phyloP scores from a whole-genome alignment of 2,329 filamentous ascomycete species.

The Falciphora oryzae region DNA sequence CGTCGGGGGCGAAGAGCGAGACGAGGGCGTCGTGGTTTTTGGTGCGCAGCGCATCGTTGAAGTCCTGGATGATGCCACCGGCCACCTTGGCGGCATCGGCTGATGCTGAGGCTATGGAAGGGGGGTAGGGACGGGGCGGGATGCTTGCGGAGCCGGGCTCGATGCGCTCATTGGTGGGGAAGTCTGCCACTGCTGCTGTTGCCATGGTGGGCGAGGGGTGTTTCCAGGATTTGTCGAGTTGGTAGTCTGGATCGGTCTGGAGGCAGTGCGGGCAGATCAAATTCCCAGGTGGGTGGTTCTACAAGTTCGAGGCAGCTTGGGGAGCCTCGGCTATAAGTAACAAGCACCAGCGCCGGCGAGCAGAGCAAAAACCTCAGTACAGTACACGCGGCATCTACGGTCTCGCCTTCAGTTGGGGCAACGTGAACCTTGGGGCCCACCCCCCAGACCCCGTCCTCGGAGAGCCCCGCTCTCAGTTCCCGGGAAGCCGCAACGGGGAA shows the following conservation, averaged over 20 bases:
- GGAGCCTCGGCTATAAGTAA: neutral
- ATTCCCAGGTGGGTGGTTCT: too few species aligned
- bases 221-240: too few species aligned
- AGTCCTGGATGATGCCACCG: constrained; percentile 26
- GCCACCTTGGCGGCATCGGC: constrained; percentile 33
- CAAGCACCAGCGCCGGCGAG: neutral
- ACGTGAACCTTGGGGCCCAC: neutral
- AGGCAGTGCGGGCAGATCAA: too few species aligned
- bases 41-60: constrained; percentile 35
- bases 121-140: constrained; percentile 36
- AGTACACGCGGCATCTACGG: too few species aligned
- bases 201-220: too few species aligned
- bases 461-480: too few species aligned
- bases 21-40: constrained; percentile 29
- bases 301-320: neutral
- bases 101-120: constrained; percentile 22
- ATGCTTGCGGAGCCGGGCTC: constrained; percentile 51
- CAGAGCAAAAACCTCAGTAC: too few species aligned
- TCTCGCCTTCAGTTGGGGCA: too few species aligned
- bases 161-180: constrained; percentile 8
- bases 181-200: neutral
- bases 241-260: too few species aligned
- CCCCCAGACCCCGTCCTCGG: too few species aligned
- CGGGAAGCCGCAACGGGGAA: neutral
- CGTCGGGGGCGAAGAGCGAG: constrained; percentile 35